Conservation (phyloP, 192 early-diverging fungal species). For the Spizellomyces punctatus region DNA sequence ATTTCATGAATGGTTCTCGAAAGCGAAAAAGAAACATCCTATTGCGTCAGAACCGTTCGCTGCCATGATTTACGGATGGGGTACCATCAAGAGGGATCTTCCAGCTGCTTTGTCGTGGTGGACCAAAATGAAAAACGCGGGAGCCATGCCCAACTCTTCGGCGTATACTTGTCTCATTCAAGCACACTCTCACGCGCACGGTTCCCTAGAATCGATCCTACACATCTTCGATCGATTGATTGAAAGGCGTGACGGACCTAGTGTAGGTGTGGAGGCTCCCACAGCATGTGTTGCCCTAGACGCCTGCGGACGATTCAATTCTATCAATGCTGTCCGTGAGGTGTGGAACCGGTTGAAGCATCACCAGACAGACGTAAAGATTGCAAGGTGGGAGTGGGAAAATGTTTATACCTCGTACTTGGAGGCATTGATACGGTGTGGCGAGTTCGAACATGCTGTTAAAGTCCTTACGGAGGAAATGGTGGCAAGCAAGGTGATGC, state of each 20-base stretch:
- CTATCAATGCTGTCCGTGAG: not conserved
- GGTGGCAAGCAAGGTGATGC: not conserved
- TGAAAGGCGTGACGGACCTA: not conserved
- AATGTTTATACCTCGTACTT: conserved; percentile 21
- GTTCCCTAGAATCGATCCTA: conserved; percentile 8
- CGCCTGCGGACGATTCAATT: conserved; percentile 9
- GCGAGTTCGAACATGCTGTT: not conserved
- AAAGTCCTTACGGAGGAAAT: conserved; percentile 16
- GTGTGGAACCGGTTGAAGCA: conserved; percentile 7
- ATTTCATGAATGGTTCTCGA: conserved; percentile 6
- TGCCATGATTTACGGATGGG: conserved; percentile 15
- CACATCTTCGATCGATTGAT: conserved; percentile 10
- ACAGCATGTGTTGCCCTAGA: conserved; percentile 22
- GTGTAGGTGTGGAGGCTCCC: conserved; percentile 6
- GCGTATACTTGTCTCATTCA: conserved; percentile 17
- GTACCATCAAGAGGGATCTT: conserved; percentile 9
- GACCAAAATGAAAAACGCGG: not conserved
- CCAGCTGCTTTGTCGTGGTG: not conserved
- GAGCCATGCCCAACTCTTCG: conserved; percentile 5
- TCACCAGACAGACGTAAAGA: not conserved
- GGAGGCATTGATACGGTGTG: conserved; percentile 19
- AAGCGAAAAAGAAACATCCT: not conserved
- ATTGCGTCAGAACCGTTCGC: conserved; percentile 12
- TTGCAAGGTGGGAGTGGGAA: conserved; percentile 18
- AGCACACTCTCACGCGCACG: conserved; percentile 13